These are phyloP conservation scores for Beauveria pseudobassiana DNA, from an alignment of 2,329 filamentous ascomycete species.

Conservation along the genomic window DNA sequence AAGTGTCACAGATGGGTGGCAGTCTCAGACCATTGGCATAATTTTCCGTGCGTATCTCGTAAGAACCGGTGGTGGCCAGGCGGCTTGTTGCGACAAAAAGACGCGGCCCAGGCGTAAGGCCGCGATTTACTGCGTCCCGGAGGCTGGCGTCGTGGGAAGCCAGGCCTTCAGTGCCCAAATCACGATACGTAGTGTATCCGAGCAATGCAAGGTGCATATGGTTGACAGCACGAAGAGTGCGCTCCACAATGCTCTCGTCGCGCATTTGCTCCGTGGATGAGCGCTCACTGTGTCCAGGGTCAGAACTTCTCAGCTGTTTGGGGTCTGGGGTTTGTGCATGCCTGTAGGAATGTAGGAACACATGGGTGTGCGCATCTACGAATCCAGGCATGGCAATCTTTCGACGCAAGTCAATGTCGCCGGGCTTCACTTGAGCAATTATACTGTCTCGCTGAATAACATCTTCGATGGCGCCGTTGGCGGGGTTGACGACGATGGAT, in stretches of 20 bases:
- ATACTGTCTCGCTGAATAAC: conserved; percentile 22
- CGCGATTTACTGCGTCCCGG: conserved; percentile 46
- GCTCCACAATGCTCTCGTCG: conserved; percentile 50
- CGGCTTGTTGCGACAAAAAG: conserved; percentile 47
- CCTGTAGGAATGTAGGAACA: conserved; percentile 45
- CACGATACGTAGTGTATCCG: conserved; percentile 52
- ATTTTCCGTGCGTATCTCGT: conserved; percentile 42
- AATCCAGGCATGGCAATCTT: conserved; percentile 43
- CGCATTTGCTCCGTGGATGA: conserved; percentile 42
- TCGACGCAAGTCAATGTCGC: conserved; percentile 47
- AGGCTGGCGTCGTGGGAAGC: conserved; percentile 42
- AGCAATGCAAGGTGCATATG: conserved; percentile 44
- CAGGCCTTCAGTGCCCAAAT: conserved; percentile 47
- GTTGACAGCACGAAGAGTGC: conserved; percentile 46
- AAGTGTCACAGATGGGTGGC: conserved; percentile 30
- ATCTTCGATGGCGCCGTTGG: conserved; percentile 32
- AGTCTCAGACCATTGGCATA: conserved; percentile 19
- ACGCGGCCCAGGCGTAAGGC: conserved; percentile 45
- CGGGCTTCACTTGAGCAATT: conserved; percentile 20
- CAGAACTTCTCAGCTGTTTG: background rate
- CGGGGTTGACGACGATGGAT: conserved; percentile 33
- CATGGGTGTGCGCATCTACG: conserved; percentile 48
- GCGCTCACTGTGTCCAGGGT: conserved; percentile 26
- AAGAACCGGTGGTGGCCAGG: conserved; percentile 42
- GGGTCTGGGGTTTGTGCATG: conserved; percentile 20